Percentiles rank a stretch among this genome's conserved stretches.
phyloP scores from a whole-genome alignment of 1,284 basidiomycete genomes.

The Peniophora sp. region DNA sequence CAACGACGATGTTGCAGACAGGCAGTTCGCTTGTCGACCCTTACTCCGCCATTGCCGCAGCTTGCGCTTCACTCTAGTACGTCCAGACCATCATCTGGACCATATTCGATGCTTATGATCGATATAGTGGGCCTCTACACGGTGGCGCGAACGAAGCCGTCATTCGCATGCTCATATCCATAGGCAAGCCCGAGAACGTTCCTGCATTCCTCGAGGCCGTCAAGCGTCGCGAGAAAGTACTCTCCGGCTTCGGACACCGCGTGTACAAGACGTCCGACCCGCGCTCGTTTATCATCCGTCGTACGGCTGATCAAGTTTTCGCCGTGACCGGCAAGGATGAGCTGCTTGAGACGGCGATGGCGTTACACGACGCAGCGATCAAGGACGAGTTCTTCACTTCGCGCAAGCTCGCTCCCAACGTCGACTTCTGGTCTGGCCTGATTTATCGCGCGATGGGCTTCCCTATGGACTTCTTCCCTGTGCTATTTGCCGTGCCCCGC shows the following conservation, averaged over 20 bases:
- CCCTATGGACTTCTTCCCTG: constrained; percentile 86
- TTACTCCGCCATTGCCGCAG: constrained; percentile 78
- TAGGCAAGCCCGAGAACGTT: constrained; percentile 79
- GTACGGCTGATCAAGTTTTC: constrained; percentile 84
- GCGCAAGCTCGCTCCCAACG: constrained; percentile 72
- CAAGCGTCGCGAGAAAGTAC: constrained; percentile 76
- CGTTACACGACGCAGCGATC: constrained; percentile 79
- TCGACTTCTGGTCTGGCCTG: constrained; percentile 79
- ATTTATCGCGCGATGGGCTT: constrained; percentile 89
- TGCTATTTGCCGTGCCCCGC: constrained; percentile 82
- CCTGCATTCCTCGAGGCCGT: constrained; percentile 79
- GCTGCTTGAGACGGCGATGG: constrained; percentile 81
- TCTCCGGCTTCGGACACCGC: constrained; percentile 80
- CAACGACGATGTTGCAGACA: constrained; percentile 79
- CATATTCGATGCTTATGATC: constrained; percentile 1
- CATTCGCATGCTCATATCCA: constrained; percentile 82
- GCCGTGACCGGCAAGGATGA: constrained; percentile 80
- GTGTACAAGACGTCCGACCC: constrained; percentile 51
- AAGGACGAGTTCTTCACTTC: constrained; percentile 82
- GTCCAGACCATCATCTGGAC: constrained; percentile 19
- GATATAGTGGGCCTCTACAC: constrained; percentile 68
- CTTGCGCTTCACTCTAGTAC: constrained; percentile 78
- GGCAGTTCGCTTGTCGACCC: constrained; percentile 85
- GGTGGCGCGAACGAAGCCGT: constrained; percentile 86
- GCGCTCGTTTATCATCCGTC: constrained; percentile 79